phyloP scores from a whole-genome alignment of 495 filamentous ascomycete genomes.

The Penicillium silybi region DNA sequence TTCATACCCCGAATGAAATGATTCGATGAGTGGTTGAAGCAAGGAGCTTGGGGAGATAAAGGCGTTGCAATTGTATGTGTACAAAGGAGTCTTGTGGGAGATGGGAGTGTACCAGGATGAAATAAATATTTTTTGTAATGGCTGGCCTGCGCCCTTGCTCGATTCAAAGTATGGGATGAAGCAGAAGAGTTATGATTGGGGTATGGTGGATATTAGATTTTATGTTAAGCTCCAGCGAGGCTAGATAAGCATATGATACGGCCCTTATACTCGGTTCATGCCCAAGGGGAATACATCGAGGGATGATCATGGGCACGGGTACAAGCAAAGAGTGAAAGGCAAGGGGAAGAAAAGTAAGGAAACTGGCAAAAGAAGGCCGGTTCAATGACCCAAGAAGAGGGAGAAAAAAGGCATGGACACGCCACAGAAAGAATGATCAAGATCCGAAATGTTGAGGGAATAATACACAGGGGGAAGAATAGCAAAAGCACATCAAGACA shows the following conservation, averaged over 20 bases:
- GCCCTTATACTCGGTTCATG: not conserved
- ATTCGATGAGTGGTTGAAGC: not conserved
- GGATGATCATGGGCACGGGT: not conserved
- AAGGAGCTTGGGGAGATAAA: not conserved
- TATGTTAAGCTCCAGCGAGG: slow-evolving; percentile 12
- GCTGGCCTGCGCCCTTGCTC: not conserved
- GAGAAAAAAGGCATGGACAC: slow-evolving; percentile 3
- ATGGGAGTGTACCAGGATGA: not conserved
- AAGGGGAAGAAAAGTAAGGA: not conserved
- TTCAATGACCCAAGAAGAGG: slow-evolving; percentile 2
- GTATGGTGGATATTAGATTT: slow-evolving; percentile 15
- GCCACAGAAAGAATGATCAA: slow-evolving; percentile 7
- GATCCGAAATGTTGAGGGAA: slow-evolving; percentile 8
- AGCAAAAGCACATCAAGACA: slow-evolving; percentile 11
- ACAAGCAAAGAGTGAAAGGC: slow-evolving; percentile 7
- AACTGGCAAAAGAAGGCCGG: slow-evolving; percentile 6
- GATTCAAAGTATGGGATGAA: not conserved
- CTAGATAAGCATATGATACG: slow-evolving; percentile 7
- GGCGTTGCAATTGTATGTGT: not conserved
- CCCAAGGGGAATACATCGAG: not conserved
- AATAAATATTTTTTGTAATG: not conserved
- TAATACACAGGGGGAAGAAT: slow-evolving; percentile 19
- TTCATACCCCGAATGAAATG: slow-evolving; percentile 13
- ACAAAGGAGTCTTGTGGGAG: not conserved
- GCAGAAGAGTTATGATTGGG: not conserved